phyloP scores from a whole-genome alignment of 2,329 filamentous ascomycete genomes.

The Fusarium zealandicum region DNA sequence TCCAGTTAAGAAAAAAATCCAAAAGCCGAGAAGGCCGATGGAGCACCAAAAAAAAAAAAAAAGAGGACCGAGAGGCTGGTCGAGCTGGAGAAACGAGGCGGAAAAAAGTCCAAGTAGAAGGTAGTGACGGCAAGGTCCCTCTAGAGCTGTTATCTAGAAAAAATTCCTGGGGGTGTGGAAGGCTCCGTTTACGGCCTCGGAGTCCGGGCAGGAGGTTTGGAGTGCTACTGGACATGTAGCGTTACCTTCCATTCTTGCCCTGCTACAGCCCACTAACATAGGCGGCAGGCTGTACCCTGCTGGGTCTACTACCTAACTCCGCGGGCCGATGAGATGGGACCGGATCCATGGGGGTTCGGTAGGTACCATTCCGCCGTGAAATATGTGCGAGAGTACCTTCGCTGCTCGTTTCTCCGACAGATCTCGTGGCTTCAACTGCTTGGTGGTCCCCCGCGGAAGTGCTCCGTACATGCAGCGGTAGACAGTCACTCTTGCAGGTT shows the following conservation, averaged over 20 bases:
- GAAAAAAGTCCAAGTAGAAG: slow-evolving; percentile 27
- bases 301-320: slow-evolving; percentile 4
- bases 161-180: slow-evolving; percentile 42
- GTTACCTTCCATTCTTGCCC: slow-evolving; percentile 7
- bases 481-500: slow-evolving; percentile 7
- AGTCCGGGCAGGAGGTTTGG: slow-evolving; percentile 39
- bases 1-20: slow-evolving; percentile 17
- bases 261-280: neutral
- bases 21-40: slow-evolving; percentile 27
- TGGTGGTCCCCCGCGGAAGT: slow-evolving; percentile 2
- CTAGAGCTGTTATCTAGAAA: slow-evolving; percentile 40
- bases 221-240: no score
- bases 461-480: slow-evolving; percentile 1
- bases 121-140: slow-evolving; percentile 5
- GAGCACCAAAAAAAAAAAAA: slow-evolving; percentile 25
- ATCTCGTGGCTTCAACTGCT: neutral
- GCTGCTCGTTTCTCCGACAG: slow-evolving; percentile 5
- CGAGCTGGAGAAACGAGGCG: slow-evolving; percentile 14
- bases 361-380: neutral
- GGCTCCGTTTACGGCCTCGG: slow-evolving; percentile 50
- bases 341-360: neutral
- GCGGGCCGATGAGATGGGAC: slow-evolving; percentile 3
- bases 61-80: slow-evolving; percentile 18
- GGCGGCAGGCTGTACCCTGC: neutral
- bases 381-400: neutral